Evolutionary conservation across 257 asterid genomes (phyloP).

Genomic region (Nicotiana attenuata): DNA sequence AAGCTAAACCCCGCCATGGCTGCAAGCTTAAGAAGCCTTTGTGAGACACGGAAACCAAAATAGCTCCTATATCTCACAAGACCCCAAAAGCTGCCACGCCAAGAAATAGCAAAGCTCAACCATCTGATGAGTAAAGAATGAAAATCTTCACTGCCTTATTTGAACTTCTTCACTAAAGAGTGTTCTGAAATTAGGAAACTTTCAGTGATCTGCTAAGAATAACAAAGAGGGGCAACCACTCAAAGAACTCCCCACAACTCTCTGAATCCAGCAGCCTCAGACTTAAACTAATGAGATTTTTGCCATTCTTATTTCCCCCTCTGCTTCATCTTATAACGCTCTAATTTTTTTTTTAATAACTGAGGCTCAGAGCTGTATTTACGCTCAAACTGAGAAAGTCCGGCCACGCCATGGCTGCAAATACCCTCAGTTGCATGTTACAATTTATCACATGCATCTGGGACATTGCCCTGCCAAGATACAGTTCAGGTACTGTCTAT

Average conservation of each 20-base stretch:
- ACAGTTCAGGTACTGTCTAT: not conserved
- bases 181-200: no score
- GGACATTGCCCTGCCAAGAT: not conserved
- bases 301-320: no score
- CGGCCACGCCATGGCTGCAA: not conserved
- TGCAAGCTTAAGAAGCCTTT: conserved; percentile 10
- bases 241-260: no score
- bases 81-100: not conserved
- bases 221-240: no score
- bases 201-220: no score
- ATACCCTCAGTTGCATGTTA: not conserved
- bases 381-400: not conserved
- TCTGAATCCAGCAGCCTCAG: no score
- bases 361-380: not conserved
- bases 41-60: conserved; percentile 11
- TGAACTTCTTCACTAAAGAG: no score
- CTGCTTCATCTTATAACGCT: no score
- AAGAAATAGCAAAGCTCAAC: not conserved
- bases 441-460: not conserved
- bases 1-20: not conserved
- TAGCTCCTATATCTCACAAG: not conserved
- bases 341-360: no score
- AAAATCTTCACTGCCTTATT: not conserved
- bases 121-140: not conserved
- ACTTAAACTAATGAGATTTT: not conserved